Conservation (phyloP, 768 basidiomycete species). For the Lentinula guzmanii region DNA sequence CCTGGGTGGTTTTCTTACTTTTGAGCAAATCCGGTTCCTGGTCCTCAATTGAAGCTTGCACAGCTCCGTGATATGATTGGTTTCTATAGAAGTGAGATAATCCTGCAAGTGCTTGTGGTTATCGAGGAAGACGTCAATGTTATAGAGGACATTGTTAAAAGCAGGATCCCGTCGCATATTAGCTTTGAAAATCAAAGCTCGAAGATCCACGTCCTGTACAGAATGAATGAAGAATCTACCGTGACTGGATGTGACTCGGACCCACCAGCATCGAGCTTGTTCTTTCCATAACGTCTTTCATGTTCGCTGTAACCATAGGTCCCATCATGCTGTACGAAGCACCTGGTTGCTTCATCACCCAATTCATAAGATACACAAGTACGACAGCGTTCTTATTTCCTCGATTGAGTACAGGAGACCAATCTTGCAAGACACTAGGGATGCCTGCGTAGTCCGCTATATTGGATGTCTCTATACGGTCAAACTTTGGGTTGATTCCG, state of each 20-base stretch:
- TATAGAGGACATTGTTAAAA: background rate
- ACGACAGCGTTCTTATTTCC: conserved; percentile 23
- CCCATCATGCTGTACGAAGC: background rate
- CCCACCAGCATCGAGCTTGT: background rate
- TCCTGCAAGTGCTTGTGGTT: background rate
- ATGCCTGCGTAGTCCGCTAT: conserved; percentile 41
- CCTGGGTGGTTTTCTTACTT: background rate
- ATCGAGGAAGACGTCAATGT: background rate
- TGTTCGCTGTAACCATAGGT: background rate
- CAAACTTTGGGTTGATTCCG: conserved; percentile 24
- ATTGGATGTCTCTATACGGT: conserved; percentile 45
- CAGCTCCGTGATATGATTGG: background rate
- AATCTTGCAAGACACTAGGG: conserved; percentile 21
- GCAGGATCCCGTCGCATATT: background rate
- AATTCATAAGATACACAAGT: conserved; percentile 44
- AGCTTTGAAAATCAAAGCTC: background rate
- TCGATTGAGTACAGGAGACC: conserved; percentile 31
- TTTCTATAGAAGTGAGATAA: background rate
- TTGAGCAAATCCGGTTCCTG: background rate
- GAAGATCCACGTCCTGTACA: background rate
- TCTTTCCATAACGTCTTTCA: background rate
- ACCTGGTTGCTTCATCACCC: conserved; percentile 23
- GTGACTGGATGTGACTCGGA: background rate
- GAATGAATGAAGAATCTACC: background rate
- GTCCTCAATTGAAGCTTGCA: background rate